Evolutionary conservation across 2,329 filamentous ascomycete genomes (phyloP).

Genomic region (Fusarium chaquense): DNA sequence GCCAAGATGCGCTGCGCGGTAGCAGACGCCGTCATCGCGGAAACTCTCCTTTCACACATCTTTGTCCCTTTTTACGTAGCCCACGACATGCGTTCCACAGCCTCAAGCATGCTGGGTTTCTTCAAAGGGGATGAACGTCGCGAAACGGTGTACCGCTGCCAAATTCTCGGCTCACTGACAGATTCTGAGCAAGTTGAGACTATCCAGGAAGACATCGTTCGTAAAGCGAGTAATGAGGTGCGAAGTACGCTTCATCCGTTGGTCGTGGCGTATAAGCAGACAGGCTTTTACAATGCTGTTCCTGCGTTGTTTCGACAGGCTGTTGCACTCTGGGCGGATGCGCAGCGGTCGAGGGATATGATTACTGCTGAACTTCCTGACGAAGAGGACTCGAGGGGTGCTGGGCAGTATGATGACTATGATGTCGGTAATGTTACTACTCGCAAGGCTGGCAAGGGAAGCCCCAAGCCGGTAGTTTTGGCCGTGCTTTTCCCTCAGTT

Average conservation of each 20-base stretch:
- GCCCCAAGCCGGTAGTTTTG: conserved; percentile 10
- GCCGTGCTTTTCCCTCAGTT: conserved; percentile 47
- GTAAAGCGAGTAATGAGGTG: conserved; percentile 45
- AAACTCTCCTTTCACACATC: conserved; percentile 43
- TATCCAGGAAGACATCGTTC: conserved; percentile 44
- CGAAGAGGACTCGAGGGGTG: conserved; percentile 33
- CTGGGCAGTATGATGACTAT: conserved; percentile 41
- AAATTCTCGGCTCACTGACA: conserved; percentile 44
- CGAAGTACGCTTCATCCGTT: conserved; percentile 38
- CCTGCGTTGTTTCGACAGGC: conserved; percentile 44
- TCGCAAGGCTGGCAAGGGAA: conserved; percentile 13
- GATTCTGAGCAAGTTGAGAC: conserved; percentile 35
- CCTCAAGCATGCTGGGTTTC: conserved; percentile 40
- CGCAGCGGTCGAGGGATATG: conserved; percentile 46
- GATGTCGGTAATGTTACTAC: conserved; percentile 17
- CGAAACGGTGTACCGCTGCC: conserved; percentile 47
- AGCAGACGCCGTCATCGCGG: conserved; percentile 47
- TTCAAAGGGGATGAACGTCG: conserved; percentile 45
- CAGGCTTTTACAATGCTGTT: conserved; percentile 44
- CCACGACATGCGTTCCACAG: conserved; percentile 23
- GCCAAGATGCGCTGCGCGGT: conserved; percentile 48
- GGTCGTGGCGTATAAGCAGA: conserved; percentile 43
- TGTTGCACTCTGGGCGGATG: conserved; percentile 41
- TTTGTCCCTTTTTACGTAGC: conserved; percentile 50
- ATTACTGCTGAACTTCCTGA: conserved; percentile 44